Conservation (phyloP, 805 yeast species). For the Myxozyma monticola region DNA sequence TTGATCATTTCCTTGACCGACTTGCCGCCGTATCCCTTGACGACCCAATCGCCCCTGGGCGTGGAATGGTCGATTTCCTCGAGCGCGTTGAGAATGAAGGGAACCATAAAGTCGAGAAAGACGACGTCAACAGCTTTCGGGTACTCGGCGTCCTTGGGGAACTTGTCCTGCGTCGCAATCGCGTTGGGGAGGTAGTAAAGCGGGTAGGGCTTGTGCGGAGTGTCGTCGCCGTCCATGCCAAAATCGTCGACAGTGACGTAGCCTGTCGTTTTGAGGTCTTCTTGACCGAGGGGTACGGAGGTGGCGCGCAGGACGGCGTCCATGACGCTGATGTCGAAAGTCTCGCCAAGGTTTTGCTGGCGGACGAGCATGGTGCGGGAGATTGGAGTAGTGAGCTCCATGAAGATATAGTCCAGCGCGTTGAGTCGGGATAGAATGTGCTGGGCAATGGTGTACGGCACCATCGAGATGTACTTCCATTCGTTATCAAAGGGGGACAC, state of each 20-base stretch:
- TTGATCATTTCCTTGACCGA: slow-evolving; percentile 76
- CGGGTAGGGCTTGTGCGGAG: slow-evolving; percentile 60
- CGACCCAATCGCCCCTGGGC: slow-evolving; percentile 15
- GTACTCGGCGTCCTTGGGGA: slow-evolving; percentile 16
- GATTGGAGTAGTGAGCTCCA: slow-evolving; percentile 30
- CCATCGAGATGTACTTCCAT: slow-evolving; percentile 64
- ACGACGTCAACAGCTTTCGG: slow-evolving; percentile 48
- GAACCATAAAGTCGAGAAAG: slow-evolving; percentile 73
- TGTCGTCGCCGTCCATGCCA: slow-evolving; percentile 85
- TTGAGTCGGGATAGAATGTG: slow-evolving; percentile 59
- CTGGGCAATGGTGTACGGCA: slow-evolving; percentile 61
- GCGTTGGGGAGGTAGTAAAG: slow-evolving; percentile 76
- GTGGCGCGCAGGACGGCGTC: slow-evolving; percentile 8
- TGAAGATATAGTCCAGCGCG: slow-evolving; percentile 49
- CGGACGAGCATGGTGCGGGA: slow-evolving; percentile 29
- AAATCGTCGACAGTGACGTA: slow-evolving; percentile 80
- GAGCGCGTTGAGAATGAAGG: slow-evolving; percentile 51
- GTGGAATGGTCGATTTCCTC: slow-evolving; percentile 30
- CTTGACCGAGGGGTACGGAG: slow-evolving; percentile 30
- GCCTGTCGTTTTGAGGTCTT: slow-evolving; percentile 54
- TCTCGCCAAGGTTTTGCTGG: slow-evolving; percentile 22
- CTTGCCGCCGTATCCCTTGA: slow-evolving; percentile 53
- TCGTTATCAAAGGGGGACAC: slow-evolving; percentile 82
- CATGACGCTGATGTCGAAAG: slow-evolving; percentile 27
- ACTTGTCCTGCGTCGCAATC: slow-evolving; percentile 51